Evolutionary conservation across 202 grass and related monocot genomes (phyloP), one percentile per base, ranked within the genome.

Genomic region (Schoenoplectus triqueter): DNA sequence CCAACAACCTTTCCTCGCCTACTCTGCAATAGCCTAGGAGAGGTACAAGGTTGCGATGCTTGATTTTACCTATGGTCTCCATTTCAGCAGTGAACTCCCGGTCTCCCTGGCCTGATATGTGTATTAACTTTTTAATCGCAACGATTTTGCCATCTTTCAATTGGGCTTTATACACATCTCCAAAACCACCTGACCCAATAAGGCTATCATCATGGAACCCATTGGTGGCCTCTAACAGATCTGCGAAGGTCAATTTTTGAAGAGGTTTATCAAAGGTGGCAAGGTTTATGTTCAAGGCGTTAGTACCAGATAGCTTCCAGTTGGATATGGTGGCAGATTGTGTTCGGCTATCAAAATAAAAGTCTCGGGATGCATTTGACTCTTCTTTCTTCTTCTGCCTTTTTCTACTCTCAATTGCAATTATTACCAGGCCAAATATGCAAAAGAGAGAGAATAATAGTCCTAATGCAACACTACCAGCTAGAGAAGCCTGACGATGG

Each of bases 1-100:
- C 93, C 77, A 98, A 71, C 11, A 98, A 66, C 22, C 95, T 85
- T 76, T 98, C 95, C 64, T 95, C 95, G 0, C 88, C 91, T 31
- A 90, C 90, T 85, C 92, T 95, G 92, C 95, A 98, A 84, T 98
- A 98, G 48, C 95, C 95, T 2, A 95, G 91, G 10, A 98, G 88
- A 1, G 92, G 91, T 64, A 98, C 95, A 13, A 98, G 91, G 21
- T 98, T 98, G 21, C 92, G 95, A 83, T 98, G 95, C 73, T 90
- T 95, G 88, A 98, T 92, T 89, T 84, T 95, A 50, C 95, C 95
- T 52, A 98, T 95, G 46, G 95, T 98, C 77, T 98, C 95, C 95
- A 98, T 98, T 84, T 98, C 95, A 10, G 95, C 95, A n/a, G 85
- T 95, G 74, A 98, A 98, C 85, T 98, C 95, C 21, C 91, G 79